phyloP scores from a whole-genome alignment of 768 basidiomycete genomes.

The Psilocybe azurescens region DNA sequence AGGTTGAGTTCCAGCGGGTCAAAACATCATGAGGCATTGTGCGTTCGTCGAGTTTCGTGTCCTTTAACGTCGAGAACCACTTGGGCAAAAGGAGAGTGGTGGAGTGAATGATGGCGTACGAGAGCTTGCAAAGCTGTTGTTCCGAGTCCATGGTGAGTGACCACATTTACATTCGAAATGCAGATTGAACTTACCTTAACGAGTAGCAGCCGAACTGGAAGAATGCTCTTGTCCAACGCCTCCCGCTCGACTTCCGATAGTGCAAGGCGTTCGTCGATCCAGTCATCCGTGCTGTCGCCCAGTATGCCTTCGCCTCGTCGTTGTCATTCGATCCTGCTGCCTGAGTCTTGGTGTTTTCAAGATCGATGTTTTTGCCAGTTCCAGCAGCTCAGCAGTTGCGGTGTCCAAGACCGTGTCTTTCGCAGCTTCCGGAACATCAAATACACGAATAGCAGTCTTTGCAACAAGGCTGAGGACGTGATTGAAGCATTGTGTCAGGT shows the following conservation, averaged over 20 bases:
- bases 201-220: constrained; percentile 32
- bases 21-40: constrained; percentile 42
- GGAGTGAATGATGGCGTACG: constrained; percentile 30
- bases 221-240: constrained; percentile 20
- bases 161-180: constrained; percentile 14
- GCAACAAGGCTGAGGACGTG: constrained; percentile 42
- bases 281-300: constrained; percentile 24
- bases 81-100: constrained; percentile 23
- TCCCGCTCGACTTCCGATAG: constrained; percentile 19
- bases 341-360: constrained; percentile 7
- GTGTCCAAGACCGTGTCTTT: too few species aligned
- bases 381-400: too few species aligned
- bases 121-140: constrained; percentile 24
- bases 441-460: constrained; percentile 32
- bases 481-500: constrained; percentile 36
- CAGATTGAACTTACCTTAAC: constrained; percentile 32
- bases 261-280: constrained; percentile 24
- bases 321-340: constrained; percentile 3
- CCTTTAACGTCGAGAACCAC: constrained; percentile 24
- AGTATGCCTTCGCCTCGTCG: constrained; percentile 3
- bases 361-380: background rate
- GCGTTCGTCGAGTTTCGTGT: constrained; percentile 12
- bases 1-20: constrained; percentile 44
- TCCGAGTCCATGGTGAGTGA: background rate
- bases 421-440: constrained; percentile 20